Conservation (phyloP, 768 basidiomycete genomes). For the Kwoniella mangroviensis region DNA sequence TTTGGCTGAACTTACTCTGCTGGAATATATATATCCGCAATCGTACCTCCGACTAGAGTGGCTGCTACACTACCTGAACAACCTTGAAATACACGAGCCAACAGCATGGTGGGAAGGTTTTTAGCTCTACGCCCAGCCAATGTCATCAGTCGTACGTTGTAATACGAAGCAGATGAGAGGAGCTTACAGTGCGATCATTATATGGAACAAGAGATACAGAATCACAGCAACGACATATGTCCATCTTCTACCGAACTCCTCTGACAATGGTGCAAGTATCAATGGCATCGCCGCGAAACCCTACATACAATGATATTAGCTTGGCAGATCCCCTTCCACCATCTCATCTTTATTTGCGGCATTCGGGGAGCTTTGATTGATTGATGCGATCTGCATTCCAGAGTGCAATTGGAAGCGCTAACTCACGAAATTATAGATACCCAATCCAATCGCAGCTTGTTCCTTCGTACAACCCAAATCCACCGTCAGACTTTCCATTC, state of each 20-base stretch:
- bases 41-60: conserved; percentile 59
- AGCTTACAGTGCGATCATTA: conserved; percentile 34
- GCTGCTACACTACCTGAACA: conserved; percentile 55
- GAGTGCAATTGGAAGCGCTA: background rate
- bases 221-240: conserved; percentile 43
- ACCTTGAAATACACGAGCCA: conserved; percentile 56
- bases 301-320: conserved; percentile 13
- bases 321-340: background rate
- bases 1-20: conserved; percentile 15
- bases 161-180: background rate
- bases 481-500: conserved; percentile 36
- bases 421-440: conserved; percentile 39
- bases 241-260: conserved; percentile 51
- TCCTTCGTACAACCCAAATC: conserved; percentile 41
- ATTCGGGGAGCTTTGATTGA: too few relatives aligned
- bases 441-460: conserved; percentile 46
- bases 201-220: conserved; percentile 22
- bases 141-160: background rate
- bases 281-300: conserved; percentile 55
- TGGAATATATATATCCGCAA: conserved; percentile 57
- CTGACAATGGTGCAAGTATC: conserved; percentile 49
- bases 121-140: conserved; percentile 10
- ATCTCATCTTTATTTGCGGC: too few relatives aligned
- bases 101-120: conserved; percentile 56
- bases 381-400: too few relatives aligned